phyloP scores from a whole-genome alignment of 257 asterid genomes.

The Anisodus tanguticus region DNA sequence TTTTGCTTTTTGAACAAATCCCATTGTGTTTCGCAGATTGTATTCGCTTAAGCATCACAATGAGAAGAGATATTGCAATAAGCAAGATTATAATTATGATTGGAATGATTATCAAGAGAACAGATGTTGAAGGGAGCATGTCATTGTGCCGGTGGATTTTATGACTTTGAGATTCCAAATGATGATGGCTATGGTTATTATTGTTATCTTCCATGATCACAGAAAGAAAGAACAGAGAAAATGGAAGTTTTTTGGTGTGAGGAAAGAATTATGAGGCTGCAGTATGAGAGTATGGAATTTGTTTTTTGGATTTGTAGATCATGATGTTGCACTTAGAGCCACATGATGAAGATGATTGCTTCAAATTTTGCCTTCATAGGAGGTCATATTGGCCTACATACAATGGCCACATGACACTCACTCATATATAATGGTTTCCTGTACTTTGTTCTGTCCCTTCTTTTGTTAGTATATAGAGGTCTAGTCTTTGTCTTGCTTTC shows the following conservation, averaged over 20 bases:
- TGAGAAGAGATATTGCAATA: constrained; percentile 54
- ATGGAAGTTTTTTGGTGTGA: neutral
- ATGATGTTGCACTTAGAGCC: constrained; percentile 28
- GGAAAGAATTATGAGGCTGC: constrained; percentile 13
- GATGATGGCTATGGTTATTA: constrained; percentile 31
- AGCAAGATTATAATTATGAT: constrained; percentile 58
- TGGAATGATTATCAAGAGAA: constrained; percentile 61
- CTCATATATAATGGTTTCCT: constrained; percentile 35
- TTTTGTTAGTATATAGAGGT: constrained; percentile 45
- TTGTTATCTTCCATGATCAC: constrained; percentile 45
- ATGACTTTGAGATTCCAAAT: constrained; percentile 30
- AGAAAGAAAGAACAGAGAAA: constrained; percentile 7
- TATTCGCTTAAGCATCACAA: constrained; percentile 63
- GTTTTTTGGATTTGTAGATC: constrained; percentile 21
- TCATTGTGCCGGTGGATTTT: constrained; percentile 42
- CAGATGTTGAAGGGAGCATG: constrained; percentile 53
- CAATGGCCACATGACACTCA: constrained; percentile 4
- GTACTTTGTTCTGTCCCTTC: constrained; percentile 47
- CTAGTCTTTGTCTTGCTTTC: constrained; percentile 55
- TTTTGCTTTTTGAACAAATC: constrained; percentile 31
- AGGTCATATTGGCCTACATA: constrained; percentile 28
- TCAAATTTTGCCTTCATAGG: constrained; percentile 17
- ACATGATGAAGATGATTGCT: constrained; percentile 39
- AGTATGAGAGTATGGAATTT: constrained; percentile 26
- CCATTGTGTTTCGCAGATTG: constrained; percentile 38